Conservation (phyloP, 2,329 filamentous ascomycete species). For the Fusarium acutatum region DNA sequence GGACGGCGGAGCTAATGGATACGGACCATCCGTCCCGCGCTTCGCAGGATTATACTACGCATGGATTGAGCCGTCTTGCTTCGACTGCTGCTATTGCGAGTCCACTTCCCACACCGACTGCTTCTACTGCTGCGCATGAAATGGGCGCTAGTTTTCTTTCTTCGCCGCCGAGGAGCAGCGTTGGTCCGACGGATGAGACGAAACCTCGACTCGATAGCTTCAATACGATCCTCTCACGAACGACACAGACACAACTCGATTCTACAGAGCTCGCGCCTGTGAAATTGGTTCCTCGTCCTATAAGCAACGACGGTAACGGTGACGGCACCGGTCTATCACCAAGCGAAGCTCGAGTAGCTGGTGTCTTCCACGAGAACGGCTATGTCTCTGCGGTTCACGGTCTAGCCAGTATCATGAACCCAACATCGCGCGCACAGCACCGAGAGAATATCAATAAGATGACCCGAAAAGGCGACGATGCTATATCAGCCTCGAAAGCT, state of each 20-base stretch:
- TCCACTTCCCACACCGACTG: constrained; percentile 40
- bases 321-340: constrained; percentile 44
- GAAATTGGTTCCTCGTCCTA: constrained; percentile 36
- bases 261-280: constrained; percentile 25
- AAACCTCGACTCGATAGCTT: constrained; percentile 40
- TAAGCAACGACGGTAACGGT: constrained; percentile 43
- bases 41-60: constrained; percentile 39
- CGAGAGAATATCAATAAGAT: constrained; percentile 43
- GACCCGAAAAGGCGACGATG: constrained; percentile 39
- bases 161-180: constrained; percentile 41
- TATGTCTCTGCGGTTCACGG: constrained; percentile 48
- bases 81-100: constrained; percentile 43
- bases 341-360: constrained; percentile 47
- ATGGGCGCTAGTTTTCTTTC: constrained; percentile 42
- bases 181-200: constrained; percentile 39
- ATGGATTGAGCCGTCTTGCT: constrained; percentile 41
- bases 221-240: constrained; percentile 34
- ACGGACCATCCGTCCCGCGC: constrained; percentile 25
- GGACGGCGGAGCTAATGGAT: constrained; percentile 43
- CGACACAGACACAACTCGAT: constrained; percentile 17
- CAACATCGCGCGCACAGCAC: constrained; percentile 41
- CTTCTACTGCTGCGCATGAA: constrained; percentile 37
- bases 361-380: constrained; percentile 47
- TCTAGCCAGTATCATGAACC: constrained; percentile 48
- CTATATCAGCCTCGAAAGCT: constrained; percentile 44